These are phyloP conservation scores for Ambrosia trifida DNA, from an alignment of 129 eudicot species.

Conservation along the genomic window DNA sequence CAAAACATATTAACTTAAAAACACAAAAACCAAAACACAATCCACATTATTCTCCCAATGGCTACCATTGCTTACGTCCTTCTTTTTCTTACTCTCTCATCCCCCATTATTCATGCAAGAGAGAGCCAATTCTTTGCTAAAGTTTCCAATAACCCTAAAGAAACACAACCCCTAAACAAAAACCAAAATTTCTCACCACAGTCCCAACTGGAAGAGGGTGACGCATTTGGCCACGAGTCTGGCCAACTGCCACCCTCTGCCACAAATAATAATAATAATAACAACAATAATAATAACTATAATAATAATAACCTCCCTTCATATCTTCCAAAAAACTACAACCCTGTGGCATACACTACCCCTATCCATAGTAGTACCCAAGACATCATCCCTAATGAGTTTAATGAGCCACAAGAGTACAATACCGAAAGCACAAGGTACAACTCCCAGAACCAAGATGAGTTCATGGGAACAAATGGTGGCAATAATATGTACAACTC, in stretches of 20 bases:
- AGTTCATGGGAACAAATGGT: constrained; percentile 17
- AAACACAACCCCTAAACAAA: constrained; percentile 36
- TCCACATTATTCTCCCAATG: constrained; percentile 43
- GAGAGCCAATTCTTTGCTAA: constrained; percentile 75
- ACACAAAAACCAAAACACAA: constrained; percentile 4
- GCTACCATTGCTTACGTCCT: constrained; percentile 46
- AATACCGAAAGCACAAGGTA: constrained; percentile 24
- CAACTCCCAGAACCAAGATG: constrained; percentile 30
- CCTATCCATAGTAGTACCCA: constrained; percentile 35
- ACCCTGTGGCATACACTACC: constrained; percentile 42
- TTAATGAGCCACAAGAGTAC: constrained; percentile 21
- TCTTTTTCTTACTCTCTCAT: constrained; percentile 42
- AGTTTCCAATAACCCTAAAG: constrained; percentile 33
- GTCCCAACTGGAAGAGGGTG: constrained; percentile 21
- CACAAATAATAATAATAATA: neutral
- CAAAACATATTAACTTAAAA: constrained; percentile 30
- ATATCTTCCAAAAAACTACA: constrained; percentile 38
- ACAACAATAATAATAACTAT: neutral
- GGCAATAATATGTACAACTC: constrained; percentile 33
- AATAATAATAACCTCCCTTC: neutral
- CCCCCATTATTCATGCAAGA: constrained; percentile 64
- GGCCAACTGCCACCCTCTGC: constrained; percentile 65
- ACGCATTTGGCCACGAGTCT: constrained; percentile 67
- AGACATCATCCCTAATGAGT: constrained; percentile 25
- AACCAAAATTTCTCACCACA: constrained; percentile 50